Base-by-base conservation (phyloP, 192 early-diverging fungal genomes). In the Dispira parvispora region DNA sequence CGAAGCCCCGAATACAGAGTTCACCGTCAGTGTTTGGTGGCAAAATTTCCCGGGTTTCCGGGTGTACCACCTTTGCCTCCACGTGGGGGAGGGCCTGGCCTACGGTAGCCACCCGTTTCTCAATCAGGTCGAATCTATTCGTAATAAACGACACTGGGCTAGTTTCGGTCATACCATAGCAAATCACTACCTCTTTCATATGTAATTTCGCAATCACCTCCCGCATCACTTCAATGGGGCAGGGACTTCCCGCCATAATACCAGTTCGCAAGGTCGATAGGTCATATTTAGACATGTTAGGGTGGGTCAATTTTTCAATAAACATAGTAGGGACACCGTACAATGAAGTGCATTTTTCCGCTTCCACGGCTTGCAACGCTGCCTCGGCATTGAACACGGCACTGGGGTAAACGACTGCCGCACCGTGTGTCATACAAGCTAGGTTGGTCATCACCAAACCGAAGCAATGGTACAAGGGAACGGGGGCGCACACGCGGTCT, bases 141-240 rank as follows among this genome's bases (percentile, higher is more conserved):
- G 58, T 61, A 14, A 61, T n/a, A 38, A 61, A 61, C 11, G 58
- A 44, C 23, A 61, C 11, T 11, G 58, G 58, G 42, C 58, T 61
- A 21, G 58, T 61, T 57, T 84, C 82, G 1, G 84, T 84, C 81
- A 88, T 76, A 21, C 85, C 85, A 57, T 80, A 85, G n/a, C 85
- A 79, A 52, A 78, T 78, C 1, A 71, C 69, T 14, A 78, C 46
- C 13, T 76, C 77, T 5, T 27, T 62, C 45, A 76, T 52, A 45
- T 76, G 25, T 69, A 78, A 71, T 60, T 72, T 74, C 9, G 62
- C 52, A 25, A 69, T 65, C 8, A 78, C 74, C 53, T 73, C 68
- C 58, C 64, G 70, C 77, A 78, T 78, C 16, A 76, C 68, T 43
- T 70, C 70, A 25, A 73, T 69, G 1, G 77, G 77, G 28, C 74